Base-by-base conservation (phyloP, 306 rosid genomes). In the Rubus idaeus region DNA sequence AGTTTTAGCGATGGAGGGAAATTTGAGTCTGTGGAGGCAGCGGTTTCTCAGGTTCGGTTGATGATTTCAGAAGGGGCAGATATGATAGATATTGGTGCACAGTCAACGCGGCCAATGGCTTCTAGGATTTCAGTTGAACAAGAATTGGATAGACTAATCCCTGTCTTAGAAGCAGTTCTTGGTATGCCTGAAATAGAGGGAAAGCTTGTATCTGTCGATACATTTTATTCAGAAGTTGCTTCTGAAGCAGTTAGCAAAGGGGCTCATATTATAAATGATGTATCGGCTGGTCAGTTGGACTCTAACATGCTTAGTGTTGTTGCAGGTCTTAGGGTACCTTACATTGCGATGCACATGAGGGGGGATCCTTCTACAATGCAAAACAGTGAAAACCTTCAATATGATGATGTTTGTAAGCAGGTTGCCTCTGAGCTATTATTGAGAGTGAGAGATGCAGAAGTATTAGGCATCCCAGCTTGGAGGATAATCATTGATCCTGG, bases 321-420 rank as follows among this genome's bases (percentile, higher is more conserved):
- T 70, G 91, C 99, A 70, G 92, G 82, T 60, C 99, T 95, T 57
- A 81, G 80, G 77, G 97, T 91, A 78, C 99, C 97, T 72, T 90
- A 88, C 75, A 83, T 86, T 84, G 99, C 96, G 70, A 95, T 92
- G 97, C 99, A 92, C 82, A 90, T 90, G 97, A 90, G 97, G 77
- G 97, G 99, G 41, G 96, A 91, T 46, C 99, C 96, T 6, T 86
- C 86, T 52, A 86, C 92, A 5, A 95, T 95, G 99, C 91, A 90
- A 83, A 91, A 78, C 78, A 61, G 56, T 11, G 91, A 87, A 70
- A 92, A 89, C 84, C 79, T 92, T 79, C 83, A 83, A 58, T 95
- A 95, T 77, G 88, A 90, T 77, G 45, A 92, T 80, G 94, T 88
- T 39, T 92, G 89, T 73, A 77, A 86, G 75, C 87, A 95, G 70